Evolutionary conservation across 148 eudicot genomes (phyloP), one percentile per base, ranked within the genome.

Genomic region (Camellia japonica): DNA sequence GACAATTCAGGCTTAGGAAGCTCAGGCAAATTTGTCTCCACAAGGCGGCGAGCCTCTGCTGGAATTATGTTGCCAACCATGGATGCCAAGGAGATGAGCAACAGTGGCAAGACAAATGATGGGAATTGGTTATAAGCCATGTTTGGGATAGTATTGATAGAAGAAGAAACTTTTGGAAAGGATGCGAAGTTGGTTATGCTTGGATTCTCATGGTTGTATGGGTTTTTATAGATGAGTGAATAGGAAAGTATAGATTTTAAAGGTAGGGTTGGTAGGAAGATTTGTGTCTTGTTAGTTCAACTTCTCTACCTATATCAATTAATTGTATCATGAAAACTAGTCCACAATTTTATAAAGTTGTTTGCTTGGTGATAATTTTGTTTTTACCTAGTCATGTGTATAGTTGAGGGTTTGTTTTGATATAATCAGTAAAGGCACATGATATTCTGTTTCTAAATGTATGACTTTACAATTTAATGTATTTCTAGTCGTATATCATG

Each of bases 21-120:
- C 71, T 76, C 83, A 0, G 86, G 86, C 77, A 80, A 58, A 44
- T 18, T 66, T 62, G 49, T 54, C 11, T 80, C 86, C 19, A 83
- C 20, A 44, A 83, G 80, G 52, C 64, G 68, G 12, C 83, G 59
- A 14, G 86, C 80, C 63, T 75, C 74, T 62, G 73, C 86, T 23
- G 55, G 3, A 9, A 74, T 68, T 7, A 23, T 49, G 49, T 52
- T 71, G 62, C 63, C 49, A 46, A 7, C 43, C 51, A 65, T 80
- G 6, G 80, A 62, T 56, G 77, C 68, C 15, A 80, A 66, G 5
- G 78, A 56, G 75, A 83, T 47, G 7, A 83, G 20, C 59, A 71
- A 20, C 9, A 76, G 47, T 7, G 63, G n/a, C 1, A 80, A 30
- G 61, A 76, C 38, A 19, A 62, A 19, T 7, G 76, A 51, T 54